Evolutionary conservation across 768 basidiomycete genomes (phyloP).

Genomic region (Lentinula raphanica): DNA sequence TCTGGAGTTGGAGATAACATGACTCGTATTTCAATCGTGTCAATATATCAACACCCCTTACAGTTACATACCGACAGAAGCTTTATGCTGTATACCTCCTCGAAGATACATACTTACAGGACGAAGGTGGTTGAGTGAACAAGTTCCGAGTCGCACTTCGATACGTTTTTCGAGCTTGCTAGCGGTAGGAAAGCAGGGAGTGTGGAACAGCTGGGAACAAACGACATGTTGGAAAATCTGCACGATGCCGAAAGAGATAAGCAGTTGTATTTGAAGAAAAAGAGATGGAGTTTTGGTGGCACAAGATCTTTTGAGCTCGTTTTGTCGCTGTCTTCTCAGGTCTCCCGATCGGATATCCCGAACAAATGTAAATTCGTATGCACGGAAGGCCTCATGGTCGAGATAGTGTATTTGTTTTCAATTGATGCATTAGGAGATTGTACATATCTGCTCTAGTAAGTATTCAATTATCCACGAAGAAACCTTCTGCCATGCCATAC

Average conservation of each 20-base stretch:
- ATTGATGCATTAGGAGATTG: background rate
- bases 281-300: background rate
- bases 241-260: background rate
- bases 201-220: no score
- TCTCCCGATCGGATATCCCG: background rate
- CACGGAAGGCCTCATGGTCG: background rate
- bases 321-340: background rate
- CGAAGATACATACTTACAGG: no score
- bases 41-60: no score
- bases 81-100: no score
- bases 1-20: background rate
- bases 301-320: background rate
- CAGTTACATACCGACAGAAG: no score
- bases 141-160: no score
- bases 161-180: no score
- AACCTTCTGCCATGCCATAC: background rate
- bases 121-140: no score
- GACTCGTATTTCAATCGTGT: background rate
- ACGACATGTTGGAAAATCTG: no score
- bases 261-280: no score
- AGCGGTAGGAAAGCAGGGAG: no score
- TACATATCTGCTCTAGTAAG: background rate
- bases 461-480: constrained; percentile 12
- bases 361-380: background rate
- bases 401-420: background rate